A percentile compares a stretch with the other conserved stretches of the same genome.
phyloP scores from a whole-genome alignment of 202 grass and related monocot genomes.

The Cymbopogon flexuosus region DNA sequence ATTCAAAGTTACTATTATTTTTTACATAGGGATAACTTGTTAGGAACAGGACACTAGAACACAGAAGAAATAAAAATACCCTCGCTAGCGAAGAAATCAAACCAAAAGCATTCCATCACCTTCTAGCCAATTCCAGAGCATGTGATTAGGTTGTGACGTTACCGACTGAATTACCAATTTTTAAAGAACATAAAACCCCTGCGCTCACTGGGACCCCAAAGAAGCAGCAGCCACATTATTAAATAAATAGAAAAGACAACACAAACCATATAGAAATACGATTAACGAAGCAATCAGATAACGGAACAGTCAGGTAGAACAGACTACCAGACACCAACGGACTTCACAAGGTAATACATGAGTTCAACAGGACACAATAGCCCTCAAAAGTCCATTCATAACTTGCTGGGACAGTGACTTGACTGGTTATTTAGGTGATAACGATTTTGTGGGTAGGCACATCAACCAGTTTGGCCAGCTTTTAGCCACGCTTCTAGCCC shows the following conservation, averaged over 20 bases:
- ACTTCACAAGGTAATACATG: slow-evolving; percentile 45
- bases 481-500: slow-evolving; percentile 40
- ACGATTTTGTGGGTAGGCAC: background rate
- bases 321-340: slow-evolving; percentile 46
- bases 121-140: no score
- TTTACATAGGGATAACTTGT: no score
- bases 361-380: slow-evolving; percentile 39
- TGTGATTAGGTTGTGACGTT: background rate
- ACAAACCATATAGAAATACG: slow-evolving; percentile 22
- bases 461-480: slow-evolving; percentile 26
- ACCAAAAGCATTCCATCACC: no score
- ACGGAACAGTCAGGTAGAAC: slow-evolving; percentile 41
- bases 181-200: background rate
- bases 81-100: no score
- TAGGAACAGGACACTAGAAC: no score
- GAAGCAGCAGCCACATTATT: background rate
- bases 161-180: background rate
- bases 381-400: slow-evolving; percentile 48
- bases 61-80: no score
- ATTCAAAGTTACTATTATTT: no score
- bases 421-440: slow-evolving; percentile 61
- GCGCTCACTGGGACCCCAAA: no score
- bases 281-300: slow-evolving; percentile 34
- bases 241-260: background rate
- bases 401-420: slow-evolving; percentile 24